Base-by-base conservation (phyloP, 106 monocot genomes). In the Acorus calamus region DNA sequence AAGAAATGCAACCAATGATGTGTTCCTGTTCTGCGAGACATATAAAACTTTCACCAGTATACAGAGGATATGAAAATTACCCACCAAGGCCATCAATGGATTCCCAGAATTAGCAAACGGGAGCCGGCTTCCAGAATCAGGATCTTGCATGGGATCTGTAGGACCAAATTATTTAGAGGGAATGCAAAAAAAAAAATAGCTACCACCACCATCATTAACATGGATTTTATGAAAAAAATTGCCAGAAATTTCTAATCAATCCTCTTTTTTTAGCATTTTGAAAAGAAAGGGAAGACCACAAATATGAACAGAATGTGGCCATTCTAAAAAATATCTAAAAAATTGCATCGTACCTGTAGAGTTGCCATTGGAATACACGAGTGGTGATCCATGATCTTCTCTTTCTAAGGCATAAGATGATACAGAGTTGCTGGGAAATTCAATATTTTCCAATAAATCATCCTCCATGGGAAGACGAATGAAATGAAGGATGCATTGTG, bases 401-500 rank as follows among this genome's bases (percentile, higher is more conserved):
- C 57, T 61, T 72, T 82, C 77, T 28, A 44, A 49, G 5, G 70
- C 55, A 65, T 66, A 54, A 57, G 53, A 46, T 49, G 70, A 42
- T 12, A 42, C 44, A n/a, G 58, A 10, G 0, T 43, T 57, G 8
- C 57, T 53, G 42, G 83, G 80, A 63, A 88, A 45, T 49, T 92
- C 85, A 71, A 99, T 77, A 69, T 79, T 88, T 62, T 91, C 92
- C 14, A 99, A 70, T 44, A 90, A 75, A 45, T 83, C 83, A 62
- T 86, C 85, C 74, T 99, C 98, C 66, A 88, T 77, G 2, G 91
- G 98, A 70, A 99, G 82, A 55, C 92, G 85, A 52, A 99, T 69
- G 78, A 99, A 99, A 71, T 92, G 98, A 49, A 90, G 79, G 66
- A 92, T 86, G 54, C 98, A 99, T 64, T 99, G 98, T 53, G 92